Evolutionary conservation across 1,284 basidiomycete genomes (phyloP), one percentile per base, ranked within the genome.

Genomic region (Vanrija sp.): DNA sequence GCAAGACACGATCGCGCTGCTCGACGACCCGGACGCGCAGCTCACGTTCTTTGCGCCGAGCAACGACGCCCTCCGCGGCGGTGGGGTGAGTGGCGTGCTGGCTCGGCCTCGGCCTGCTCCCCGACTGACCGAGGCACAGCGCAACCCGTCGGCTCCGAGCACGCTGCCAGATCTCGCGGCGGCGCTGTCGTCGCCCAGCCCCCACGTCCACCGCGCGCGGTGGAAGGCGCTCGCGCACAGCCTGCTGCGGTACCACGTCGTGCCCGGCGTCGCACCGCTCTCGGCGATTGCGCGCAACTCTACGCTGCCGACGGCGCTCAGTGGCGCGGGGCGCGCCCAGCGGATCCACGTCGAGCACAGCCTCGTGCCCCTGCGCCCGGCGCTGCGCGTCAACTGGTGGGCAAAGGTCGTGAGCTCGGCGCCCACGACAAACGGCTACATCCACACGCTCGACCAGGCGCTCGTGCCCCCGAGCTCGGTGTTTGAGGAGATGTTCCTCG

Each of bases 361-460:
- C 37, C 57, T 78, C 2, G 53, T 79, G 6, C 78, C 78, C 44
- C 31, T 31, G 9, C 31, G 31, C 31, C 75, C 75, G 46, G 66
- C 70, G 16, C 61, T 79, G 53, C 76, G 67, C 56, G 64, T 88
- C 69, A 88, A 88, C 72, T 77, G 81, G 27, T 80, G 81, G 61
- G 79, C 81, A 24, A 78, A 76, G 47, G 73, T 88, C 16, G 15
- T 36, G 19, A 18, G 15, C 67, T 80, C 20, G 71, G 72, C 79
- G n/a, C 67, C 77, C 47, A 80, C 83, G n/a, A 67, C 72, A 31
- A 88, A 87, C 65, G 86, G 86, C 76, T 53, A 84, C 41, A 76
- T 87, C 37, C 85, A 88, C 67, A 80, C 79, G 27, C 71, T 88
- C 56, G 78, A 79, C 63, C 79, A 78, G 60, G 84, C 85, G 1